Conservation (phyloP, 1,284 basidiomycete genomes). For the Sanghuangporus weigelae region DNA sequence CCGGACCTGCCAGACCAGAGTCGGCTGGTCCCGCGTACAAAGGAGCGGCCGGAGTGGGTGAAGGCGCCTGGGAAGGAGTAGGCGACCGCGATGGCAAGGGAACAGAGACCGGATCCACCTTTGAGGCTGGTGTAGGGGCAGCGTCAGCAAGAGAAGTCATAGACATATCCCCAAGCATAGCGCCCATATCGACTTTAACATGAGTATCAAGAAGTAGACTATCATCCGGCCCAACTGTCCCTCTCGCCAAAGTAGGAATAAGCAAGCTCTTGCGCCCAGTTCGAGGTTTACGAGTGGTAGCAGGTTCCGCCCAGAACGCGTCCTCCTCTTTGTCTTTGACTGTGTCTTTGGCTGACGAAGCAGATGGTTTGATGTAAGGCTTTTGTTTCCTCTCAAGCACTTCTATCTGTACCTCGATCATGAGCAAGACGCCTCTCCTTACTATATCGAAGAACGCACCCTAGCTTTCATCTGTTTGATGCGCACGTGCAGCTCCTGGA, state of each 20-base stretch:
- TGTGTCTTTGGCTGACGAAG: background rate
- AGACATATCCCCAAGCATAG: slow-evolving; percentile 15
- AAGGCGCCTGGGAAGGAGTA: background rate
- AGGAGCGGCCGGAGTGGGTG: background rate
- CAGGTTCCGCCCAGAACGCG: slow-evolving; percentile 15
- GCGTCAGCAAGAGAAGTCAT: slow-evolving; percentile 12
- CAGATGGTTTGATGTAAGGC: background rate
- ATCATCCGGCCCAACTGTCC: slow-evolving; percentile 13
- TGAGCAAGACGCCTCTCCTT: background rate
- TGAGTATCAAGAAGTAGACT: slow-evolving; percentile 14
- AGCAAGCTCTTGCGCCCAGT: slow-evolving; percentile 13
- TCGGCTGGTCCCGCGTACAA: background rate
- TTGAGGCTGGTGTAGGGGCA: slow-evolving; percentile 11
- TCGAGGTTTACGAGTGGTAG: background rate
- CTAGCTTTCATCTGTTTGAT: slow-evolving; percentile 49
- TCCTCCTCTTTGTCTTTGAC: slow-evolving; percentile 14
- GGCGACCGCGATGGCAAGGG: slow-evolving; percentile 3
- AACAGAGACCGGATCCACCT: background rate
- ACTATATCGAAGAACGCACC: slow-evolving; percentile 26
- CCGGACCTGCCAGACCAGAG: background rate
- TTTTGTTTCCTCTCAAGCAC: slow-evolving; percentile 29
- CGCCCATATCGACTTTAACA: slow-evolving; percentile 13
- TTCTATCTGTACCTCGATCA: slow-evolving; percentile 36
- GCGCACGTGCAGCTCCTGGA: slow-evolving; percentile 48
- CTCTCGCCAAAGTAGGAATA: slow-evolving; percentile 5